Evolutionary conservation across 495 filamentous ascomycete species (phyloP).

Genomic region (Penicillium pulvis): DNA sequence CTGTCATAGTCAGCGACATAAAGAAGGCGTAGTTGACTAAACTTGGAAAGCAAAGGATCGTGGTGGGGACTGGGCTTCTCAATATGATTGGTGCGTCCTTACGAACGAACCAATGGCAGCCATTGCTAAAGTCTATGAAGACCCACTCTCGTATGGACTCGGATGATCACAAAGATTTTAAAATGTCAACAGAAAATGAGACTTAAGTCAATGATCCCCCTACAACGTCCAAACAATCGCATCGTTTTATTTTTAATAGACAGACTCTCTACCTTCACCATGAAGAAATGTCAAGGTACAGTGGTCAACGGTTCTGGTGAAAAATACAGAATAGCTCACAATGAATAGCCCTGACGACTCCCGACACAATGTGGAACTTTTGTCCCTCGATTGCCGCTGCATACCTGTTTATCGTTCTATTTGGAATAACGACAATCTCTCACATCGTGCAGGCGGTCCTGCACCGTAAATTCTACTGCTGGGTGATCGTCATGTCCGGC

Average conservation of each 20-base stretch:
- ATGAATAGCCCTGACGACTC: constrained; percentile 2
- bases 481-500: constrained; percentile 52
- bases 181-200: background rate
- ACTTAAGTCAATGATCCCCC: background rate
- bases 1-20: too few relatives aligned
- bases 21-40: too few relatives aligned
- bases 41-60: background rate
- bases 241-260: background rate
- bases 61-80: background rate
- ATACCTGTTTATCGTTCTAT: constrained; percentile 40
- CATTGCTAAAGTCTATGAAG: background rate
- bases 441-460: constrained; percentile 44
- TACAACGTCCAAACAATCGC: background rate
- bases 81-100: constrained; percentile 9
- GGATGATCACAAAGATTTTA: background rate
- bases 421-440: constrained; percentile 35
- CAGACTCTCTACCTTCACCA: background rate
- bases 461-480: constrained; percentile 47
- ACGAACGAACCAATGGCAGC: constrained; percentile 8
- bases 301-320: background rate
- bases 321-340: background rate
- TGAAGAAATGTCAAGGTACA: constrained; percentile 11
- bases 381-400: constrained; percentile 20
- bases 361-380: constrained; percentile 12
- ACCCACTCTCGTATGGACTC: constrained; percentile 11